These are phyloP conservation scores for Cylindrotheca fusiformis DNA, from an alignment of 108 stramenopile genomes.

Conservation along the genomic window DNA sequence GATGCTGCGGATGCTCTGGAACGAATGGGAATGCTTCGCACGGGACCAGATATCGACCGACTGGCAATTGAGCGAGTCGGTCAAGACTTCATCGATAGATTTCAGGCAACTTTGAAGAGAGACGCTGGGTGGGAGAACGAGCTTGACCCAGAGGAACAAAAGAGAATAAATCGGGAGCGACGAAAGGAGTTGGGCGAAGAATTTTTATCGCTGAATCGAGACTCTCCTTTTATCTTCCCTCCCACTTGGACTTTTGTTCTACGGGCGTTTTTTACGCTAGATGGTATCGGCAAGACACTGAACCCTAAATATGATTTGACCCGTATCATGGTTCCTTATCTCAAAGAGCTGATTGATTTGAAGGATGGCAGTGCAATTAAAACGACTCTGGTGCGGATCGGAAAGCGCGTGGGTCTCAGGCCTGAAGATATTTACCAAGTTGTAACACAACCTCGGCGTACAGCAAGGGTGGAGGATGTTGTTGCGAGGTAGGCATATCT, in stretches of 20 bases:
- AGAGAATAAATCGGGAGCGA: slow-evolving; percentile 61
- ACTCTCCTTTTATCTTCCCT: slow-evolving; percentile 94
- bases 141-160: slow-evolving; percentile 71
- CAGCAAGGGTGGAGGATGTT: slow-evolving; percentile 80
- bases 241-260: slow-evolving; percentile 98
- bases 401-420: slow-evolving; percentile 83
- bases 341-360: slow-evolving; percentile 94
- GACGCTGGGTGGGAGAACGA: slow-evolving; percentile 79
- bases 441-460: slow-evolving; percentile 83
- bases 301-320: slow-evolving; percentile 94
- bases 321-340: slow-evolving; percentile 85
- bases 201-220: slow-evolving; percentile 86
- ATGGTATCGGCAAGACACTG: slow-evolving; percentile 97
- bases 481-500: slow-evolving; percentile 40
- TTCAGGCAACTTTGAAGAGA: slow-evolving; percentile 75
- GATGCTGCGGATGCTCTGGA: slow-evolving; percentile 91
- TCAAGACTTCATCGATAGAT: slow-evolving; percentile 93
- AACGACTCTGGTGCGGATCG: slow-evolving; percentile 75
- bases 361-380: slow-evolving; percentile 89
- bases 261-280: slow-evolving; percentile 95
- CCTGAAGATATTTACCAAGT: slow-evolving; percentile 83
- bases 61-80: slow-evolving; percentile 94
- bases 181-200: slow-evolving; percentile 83
- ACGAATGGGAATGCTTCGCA: slow-evolving; percentile 90
- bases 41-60: slow-evolving; percentile 86